Percentiles rank a stretch among this genome's conserved stretches.
These are phyloP conservation scores for Talaromyces borbonicus DNA, from an alignment of 495 filamentous ascomycete genomes.

Conservation along the genomic window DNA sequence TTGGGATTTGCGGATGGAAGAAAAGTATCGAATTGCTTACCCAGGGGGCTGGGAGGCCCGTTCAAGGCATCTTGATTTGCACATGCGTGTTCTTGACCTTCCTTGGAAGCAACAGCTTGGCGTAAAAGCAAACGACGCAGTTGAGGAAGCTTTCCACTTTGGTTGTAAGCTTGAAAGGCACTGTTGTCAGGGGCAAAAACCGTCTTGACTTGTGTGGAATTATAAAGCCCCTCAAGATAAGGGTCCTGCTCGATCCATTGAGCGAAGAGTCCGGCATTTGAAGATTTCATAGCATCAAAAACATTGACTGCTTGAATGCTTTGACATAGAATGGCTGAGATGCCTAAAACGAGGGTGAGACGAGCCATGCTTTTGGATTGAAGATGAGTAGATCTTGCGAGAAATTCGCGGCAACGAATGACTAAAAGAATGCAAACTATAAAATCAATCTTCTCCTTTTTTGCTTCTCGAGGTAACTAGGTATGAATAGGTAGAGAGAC, in stretches of 20 bases:
- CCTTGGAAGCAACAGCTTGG: background rate
- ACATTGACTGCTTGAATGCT: background rate
- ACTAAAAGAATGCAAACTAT: background rate
- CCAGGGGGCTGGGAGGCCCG: background rate
- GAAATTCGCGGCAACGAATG: background rate
- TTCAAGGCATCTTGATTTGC: background rate
- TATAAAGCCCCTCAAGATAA: slow-evolving; percentile 16
- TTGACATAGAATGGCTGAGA: background rate
- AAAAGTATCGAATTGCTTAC: background rate
- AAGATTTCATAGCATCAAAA: slow-evolving; percentile 6
- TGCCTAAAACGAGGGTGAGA: background rate
- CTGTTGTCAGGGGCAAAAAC: slow-evolving; percentile 22
- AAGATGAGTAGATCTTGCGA: background rate
- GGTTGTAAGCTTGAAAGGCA: background rate
- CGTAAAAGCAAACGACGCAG: background rate
- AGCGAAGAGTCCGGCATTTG: slow-evolving; percentile 21
- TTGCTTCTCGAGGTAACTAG: too few relatives aligned
- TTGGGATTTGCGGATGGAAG: background rate
- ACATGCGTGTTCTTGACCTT: background rate
- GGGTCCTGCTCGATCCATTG: slow-evolving; percentile 18
- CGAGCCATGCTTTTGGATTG: background rate
- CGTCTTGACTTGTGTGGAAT: slow-evolving; percentile 15
- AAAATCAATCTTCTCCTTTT: too few relatives aligned
- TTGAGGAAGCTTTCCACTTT: background rate
- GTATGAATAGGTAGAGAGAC: background rate